These are phyloP conservation scores for Xylaria polymorpha DNA, from an alignment of 2,329 filamentous ascomycete species.

Conservation along the genomic window DNA sequence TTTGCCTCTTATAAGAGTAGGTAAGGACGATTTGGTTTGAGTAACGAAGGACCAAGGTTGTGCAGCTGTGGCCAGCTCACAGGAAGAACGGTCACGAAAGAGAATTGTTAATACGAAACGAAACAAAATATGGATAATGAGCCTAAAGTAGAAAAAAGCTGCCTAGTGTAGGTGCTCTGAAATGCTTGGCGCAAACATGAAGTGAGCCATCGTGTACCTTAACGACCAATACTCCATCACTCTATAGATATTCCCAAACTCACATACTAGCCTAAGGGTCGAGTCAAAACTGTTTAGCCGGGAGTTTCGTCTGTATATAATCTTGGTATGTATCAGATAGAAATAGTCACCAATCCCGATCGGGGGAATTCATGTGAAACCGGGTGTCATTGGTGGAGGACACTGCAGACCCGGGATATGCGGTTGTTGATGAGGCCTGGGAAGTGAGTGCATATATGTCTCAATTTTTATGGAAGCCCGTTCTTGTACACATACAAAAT, in stretches of 20 bases:
- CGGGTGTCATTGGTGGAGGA: background rate
- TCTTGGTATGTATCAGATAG: background rate
- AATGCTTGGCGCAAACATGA: too few relatives aligned
- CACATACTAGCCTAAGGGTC: background rate
- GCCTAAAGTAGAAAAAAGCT: background rate
- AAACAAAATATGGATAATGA: background rate
- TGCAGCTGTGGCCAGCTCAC: background rate
- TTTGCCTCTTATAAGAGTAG: background rate
- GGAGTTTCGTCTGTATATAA: background rate
- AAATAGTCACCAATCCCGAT: background rate
- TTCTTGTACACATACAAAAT: background rate
- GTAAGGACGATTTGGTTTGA: too few relatives aligned
- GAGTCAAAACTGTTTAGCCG: constrained; percentile 1
- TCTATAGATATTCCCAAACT: too few relatives aligned
- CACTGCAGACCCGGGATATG: background rate
- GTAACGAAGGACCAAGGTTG: background rate
- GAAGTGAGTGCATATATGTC: constrained; percentile 1
- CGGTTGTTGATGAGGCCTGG: background rate
- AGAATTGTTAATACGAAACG: background rate
- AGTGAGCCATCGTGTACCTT: background rate
- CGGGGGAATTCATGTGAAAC: background rate
- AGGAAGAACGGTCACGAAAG: background rate
- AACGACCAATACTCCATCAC: too few relatives aligned
- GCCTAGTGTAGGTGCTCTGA: background rate
- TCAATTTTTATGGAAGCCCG: background rate